phyloP scores from a whole-genome alignment of 2,329 filamentous ascomycete genomes.

The Sporothrix humicola region DNA sequence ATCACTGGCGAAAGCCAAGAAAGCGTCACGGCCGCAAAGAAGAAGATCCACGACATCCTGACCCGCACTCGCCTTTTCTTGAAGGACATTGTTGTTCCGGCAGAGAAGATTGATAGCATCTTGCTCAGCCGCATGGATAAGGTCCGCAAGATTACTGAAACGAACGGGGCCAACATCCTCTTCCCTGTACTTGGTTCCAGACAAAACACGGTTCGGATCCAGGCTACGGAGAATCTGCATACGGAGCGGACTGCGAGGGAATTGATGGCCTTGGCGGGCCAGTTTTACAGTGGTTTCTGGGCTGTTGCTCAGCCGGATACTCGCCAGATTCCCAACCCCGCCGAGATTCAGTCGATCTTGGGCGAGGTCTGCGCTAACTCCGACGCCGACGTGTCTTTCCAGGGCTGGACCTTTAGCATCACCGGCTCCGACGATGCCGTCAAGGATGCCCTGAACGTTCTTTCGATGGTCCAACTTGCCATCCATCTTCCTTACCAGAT shows the following conservation, averaged over 20 bases:
- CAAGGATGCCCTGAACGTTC: conserved; percentile 91
- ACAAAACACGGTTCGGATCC: conserved; percentile 83
- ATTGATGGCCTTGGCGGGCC: conserved; percentile 92
- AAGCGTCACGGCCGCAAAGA: conserved; percentile 85
- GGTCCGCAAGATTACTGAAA: conserved; percentile 96
- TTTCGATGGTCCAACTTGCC: conserved; percentile 89
- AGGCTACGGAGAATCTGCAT: conserved; percentile 90
- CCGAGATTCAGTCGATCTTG: conserved; percentile 88
- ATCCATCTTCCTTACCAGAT: conserved; percentile 89
- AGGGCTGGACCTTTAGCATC: conserved; percentile 91
- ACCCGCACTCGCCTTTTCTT: conserved; percentile 80
- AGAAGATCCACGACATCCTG: conserved; percentile 86
- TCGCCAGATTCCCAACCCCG: conserved; percentile 62
- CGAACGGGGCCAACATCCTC: conserved; percentile 92
- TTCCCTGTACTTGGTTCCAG: conserved; percentile 88
- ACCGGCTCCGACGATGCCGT: conserved; percentile 96
- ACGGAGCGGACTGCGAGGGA: conserved; percentile 94
- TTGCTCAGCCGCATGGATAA: conserved; percentile 90
- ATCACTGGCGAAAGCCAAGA: conserved; percentile 90
- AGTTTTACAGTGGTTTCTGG: conserved; percentile 98
- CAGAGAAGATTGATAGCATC: conserved; percentile 94
- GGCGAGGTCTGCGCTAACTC: conserved; percentile 96
- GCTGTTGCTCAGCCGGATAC: conserved; percentile 83
- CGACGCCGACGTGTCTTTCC: conserved; percentile 91
- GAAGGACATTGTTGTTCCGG: conserved; percentile 89